These are phyloP conservation scores for Gastrolobium bilobum DNA, from an alignment of 306 rosid genomes.

Conservation along the genomic window DNA sequence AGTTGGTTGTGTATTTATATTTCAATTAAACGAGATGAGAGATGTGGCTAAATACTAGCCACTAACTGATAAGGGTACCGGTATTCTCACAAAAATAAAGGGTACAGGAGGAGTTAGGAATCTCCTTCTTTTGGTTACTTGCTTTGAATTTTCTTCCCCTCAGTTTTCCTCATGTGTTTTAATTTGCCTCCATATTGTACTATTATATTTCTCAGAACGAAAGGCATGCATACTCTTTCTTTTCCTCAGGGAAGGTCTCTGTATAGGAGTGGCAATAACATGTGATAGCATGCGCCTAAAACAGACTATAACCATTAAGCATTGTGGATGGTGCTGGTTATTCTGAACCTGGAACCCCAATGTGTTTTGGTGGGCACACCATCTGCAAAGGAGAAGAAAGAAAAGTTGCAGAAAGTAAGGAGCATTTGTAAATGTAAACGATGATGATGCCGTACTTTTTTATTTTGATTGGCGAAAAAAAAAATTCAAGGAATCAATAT, in stretches of 20 bases:
- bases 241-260: not conserved
- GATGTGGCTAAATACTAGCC: not conserved
- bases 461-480: not conserved
- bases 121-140: not conserved
- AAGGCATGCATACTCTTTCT: not conserved
- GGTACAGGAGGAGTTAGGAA: not conserved
- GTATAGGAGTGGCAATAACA: not conserved
- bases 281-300: not conserved
- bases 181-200: not conserved
- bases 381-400: not conserved
- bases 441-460: not conserved
- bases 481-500: not conserved
- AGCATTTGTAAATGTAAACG: not conserved
- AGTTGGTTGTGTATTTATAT: not conserved
- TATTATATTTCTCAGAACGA: not conserved
- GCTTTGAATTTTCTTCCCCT: slow-evolving; percentile 11
- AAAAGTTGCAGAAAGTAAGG: not conserved
- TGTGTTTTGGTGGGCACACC: not conserved
- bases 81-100: not conserved
- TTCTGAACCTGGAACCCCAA: not conserved
- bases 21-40: not conserved
- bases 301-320: slow-evolving; percentile 4
- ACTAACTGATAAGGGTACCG: not conserved
- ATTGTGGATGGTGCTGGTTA: not conserved
- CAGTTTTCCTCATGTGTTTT: not conserved